These are phyloP conservation scores for Tremellales sp. DNA, from an alignment of 1,284 basidiomycete species.

Conservation along the genomic window DNA sequence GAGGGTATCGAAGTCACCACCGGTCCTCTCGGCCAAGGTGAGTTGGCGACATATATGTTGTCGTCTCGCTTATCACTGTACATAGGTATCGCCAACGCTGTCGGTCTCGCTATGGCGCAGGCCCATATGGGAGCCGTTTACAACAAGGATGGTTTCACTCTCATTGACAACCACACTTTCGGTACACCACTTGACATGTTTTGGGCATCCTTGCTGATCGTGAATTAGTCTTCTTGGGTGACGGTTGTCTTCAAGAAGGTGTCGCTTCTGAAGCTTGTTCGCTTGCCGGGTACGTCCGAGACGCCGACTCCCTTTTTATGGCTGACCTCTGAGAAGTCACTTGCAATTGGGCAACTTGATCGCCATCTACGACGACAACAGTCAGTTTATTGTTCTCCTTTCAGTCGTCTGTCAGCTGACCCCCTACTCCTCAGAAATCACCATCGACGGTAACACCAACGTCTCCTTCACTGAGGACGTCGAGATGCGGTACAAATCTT, in stretches of 20 bases:
- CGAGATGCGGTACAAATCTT: constrained; percentile 77
- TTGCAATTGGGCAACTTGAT: constrained; percentile 89
- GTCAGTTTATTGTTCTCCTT: constrained; percentile 47
- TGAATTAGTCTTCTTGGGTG: constrained; percentile 73
- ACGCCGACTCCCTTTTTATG: neutral
- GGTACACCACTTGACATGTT: constrained; percentile 53
- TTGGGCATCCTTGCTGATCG: constrained; percentile 10
- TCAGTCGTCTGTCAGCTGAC: neutral
- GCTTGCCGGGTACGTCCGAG: constrained; percentile 60
- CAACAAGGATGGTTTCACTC: constrained; percentile 79
- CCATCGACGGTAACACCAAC: constrained; percentile 90
- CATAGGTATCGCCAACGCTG: constrained; percentile 72
- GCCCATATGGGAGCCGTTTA: constrained; percentile 81
- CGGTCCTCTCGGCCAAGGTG: constrained; percentile 88
- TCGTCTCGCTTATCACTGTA: constrained; percentile 3
- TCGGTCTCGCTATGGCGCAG: constrained; percentile 90
- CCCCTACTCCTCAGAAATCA: constrained; percentile 64
- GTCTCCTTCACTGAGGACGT: constrained; percentile 94
- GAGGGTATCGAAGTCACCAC: constrained; percentile 95
- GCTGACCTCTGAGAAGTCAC: constrained; percentile 54
- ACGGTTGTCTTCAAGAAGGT: constrained; percentile 96
- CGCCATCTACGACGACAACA: constrained; percentile 86
- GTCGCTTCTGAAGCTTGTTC: constrained; percentile 85
- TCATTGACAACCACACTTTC: constrained; percentile 89
- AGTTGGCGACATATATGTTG: constrained; percentile 4